Evolutionary conservation across 225 moss, liverwort and hornwort species (phyloP).

Genomic region (Takakia lepidozioides): DNA sequence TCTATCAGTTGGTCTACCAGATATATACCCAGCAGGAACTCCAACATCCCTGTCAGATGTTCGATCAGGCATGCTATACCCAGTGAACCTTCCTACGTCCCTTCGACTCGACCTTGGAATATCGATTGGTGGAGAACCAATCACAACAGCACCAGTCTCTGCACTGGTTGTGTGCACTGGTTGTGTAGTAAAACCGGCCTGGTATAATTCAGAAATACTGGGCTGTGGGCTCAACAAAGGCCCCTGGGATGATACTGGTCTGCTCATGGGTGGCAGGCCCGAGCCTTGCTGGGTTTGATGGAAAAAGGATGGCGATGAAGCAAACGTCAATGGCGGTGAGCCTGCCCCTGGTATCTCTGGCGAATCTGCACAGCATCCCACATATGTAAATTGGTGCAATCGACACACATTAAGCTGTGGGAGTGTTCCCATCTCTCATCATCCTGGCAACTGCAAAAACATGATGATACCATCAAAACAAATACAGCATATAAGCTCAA

Average conservation of each 20-base stretch:
- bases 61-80: conserved; percentile 9
- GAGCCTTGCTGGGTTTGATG: conserved; percentile 38
- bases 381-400: background rate
- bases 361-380: conserved; percentile 40
- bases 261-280: conserved; percentile 23
- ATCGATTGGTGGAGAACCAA: conserved; percentile 46
- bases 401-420: background rate
- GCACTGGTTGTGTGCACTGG: conserved; percentile 11
- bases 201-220: conserved; percentile 34
- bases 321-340: conserved; percentile 66
- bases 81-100: conserved; percentile 29
- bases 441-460: no score
- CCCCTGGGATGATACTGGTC: conserved; percentile 27
- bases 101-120: conserved; percentile 40
- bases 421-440: no score
- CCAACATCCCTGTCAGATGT: conserved; percentile 12
- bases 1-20: conserved; percentile 7
- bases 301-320: conserved; percentile 62
- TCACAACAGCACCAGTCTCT: conserved; percentile 18
- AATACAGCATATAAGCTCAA: background rate
- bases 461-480: background rate
- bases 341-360: conserved; percentile 35
- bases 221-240: conserved; percentile 24
- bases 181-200: conserved; percentile 22
- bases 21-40: conserved; percentile 3